Evolutionary conservation across 192 early-diverging fungal species (phyloP), one percentile per base, ranked within the genome.

Genomic region (Coemansia sp.): DNA sequence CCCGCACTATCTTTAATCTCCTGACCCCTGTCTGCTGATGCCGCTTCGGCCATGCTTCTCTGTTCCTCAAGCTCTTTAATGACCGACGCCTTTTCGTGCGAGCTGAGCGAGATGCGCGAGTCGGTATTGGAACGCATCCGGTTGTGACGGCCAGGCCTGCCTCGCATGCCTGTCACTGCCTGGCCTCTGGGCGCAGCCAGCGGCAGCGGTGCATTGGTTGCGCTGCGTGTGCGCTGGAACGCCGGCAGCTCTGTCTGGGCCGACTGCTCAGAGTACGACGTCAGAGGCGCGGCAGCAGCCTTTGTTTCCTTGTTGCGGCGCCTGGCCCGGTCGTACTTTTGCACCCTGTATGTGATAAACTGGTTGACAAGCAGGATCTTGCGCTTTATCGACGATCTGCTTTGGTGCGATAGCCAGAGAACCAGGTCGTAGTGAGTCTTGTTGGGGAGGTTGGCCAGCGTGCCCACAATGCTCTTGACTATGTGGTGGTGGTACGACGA

Each of bases 361-460:
- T 90, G 85, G 71, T 93, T 92, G 29, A 94, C 89, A 47, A 95
- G 74, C 22, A 88, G 84, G 25, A 95, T 84, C 29, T 87, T 85
- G 52, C 84, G 84, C 56, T 85, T 83, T 67, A 97, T 89, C 20
- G 80, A 70, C 4, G 78, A 69, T 6, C 82, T 60, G 10, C 87
- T 71, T 27, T 85, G 69, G 86, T 81, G 79, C 62, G 86, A 74
- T 62, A 93, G 88, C 91, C 92, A 94, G 61, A 88, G 86, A 10
- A 93, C 92, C 32, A 97, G 71, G 34, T 85, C 85, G 61, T 95
- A 89, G 77, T 95, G 95, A n/a, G 93, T 82, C 50, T 88, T 84
- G 63, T 91, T 92, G 25, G 86, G 83, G 7, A 97, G 78, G 55
- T 91, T 91, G 35, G 91, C 91, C 42, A 95, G 60, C 20, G 90